phyloP scores from a whole-genome alignment of 495 filamentous ascomycete species.

The Endocarpon pusillum region DNA sequence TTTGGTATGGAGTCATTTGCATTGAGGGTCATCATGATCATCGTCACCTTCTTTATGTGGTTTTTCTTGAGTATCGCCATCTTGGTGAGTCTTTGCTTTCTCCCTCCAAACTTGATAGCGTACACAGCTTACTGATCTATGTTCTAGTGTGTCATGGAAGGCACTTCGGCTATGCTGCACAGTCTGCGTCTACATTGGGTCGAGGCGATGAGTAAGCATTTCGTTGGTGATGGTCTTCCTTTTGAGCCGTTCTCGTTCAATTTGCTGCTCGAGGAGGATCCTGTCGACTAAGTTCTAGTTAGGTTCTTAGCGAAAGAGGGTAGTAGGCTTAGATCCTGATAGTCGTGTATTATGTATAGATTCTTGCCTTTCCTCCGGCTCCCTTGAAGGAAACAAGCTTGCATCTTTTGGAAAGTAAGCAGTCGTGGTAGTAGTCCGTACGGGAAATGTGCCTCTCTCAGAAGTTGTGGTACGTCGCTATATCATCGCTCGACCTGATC shows the following conservation, averaged over 20 bases:
- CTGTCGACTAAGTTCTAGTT: conserved; percentile 27
- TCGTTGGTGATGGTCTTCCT: conserved; percentile 81
- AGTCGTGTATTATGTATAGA: background rate
- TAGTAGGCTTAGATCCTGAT: background rate
- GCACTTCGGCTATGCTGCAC: conserved; percentile 82
- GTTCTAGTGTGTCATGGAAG: conserved; percentile 68
- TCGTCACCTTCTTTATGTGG: conserved; percentile 71
- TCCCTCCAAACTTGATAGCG: conserved; percentile 37
- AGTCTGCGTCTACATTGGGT: conserved; percentile 95
- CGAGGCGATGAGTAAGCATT: conserved; percentile 99
- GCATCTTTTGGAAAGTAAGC: too few species aligned
- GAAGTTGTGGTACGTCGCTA: too few species aligned
- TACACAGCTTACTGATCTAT: conserved; percentile 32
- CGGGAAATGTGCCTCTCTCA: too few species aligned
- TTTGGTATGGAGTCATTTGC: conserved; percentile 44
- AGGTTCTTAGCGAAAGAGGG: too few species aligned
- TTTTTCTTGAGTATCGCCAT: conserved; percentile 69
- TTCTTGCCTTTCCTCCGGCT: too few species aligned
- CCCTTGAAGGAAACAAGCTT: too few species aligned
- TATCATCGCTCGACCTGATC: too few species aligned
- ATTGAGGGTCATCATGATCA: conserved; percentile 58
- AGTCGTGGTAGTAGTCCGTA: too few species aligned
- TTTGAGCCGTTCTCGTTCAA: conserved; percentile 91
- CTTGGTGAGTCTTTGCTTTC: too few species aligned
- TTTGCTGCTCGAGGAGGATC: conserved; percentile 71